phyloP scores from a whole-genome alignment of 106 monocot species.

The Dendrobium nobile region DNA sequence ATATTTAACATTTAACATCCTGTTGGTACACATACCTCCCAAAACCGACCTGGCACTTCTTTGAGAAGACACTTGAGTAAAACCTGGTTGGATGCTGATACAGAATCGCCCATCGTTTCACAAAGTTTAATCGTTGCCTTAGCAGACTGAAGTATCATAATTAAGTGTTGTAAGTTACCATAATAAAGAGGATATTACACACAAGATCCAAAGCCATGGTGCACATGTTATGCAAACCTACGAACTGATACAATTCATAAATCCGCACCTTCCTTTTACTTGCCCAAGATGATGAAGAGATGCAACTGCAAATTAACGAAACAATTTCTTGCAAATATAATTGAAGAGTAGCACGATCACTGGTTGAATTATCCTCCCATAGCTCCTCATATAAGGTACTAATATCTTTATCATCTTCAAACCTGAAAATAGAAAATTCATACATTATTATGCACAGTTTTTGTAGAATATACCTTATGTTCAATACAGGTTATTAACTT shows the following conservation, averaged over 20 bases:
- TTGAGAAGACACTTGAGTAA: slow-evolving; percentile 75
- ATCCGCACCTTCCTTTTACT: slow-evolving; percentile 82
- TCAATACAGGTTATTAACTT: background rate
- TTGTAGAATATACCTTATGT: background rate
- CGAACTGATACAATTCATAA: background rate
- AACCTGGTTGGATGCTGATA: slow-evolving; percentile 45
- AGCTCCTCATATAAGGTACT: slow-evolving; percentile 74
- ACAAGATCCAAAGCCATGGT: background rate
- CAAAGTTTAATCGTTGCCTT: slow-evolving; percentile 78
- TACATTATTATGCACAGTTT: background rate
- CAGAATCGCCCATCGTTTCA: slow-evolving; percentile 65
- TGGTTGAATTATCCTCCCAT: slow-evolving; percentile 86
- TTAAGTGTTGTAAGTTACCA: background rate
- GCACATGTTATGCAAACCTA: background rate
- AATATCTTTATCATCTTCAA: slow-evolving; percentile 97
- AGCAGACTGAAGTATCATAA: slow-evolving; percentile 52
- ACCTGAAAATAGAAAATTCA: slow-evolving; percentile 28
- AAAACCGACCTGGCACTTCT: slow-evolving; percentile 82
- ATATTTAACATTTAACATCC: background rate
- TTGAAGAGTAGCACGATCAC: slow-evolving; percentile 78
- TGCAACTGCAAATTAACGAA: slow-evolving; percentile 56
- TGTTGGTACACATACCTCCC: slow-evolving; percentile 62
- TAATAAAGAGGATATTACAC: background rate
- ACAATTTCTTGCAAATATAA: slow-evolving; percentile 76
- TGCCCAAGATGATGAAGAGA: slow-evolving; percentile 87